Base-by-base conservation (phyloP, 345 rosid species). In the Geranium brycei region DNA sequence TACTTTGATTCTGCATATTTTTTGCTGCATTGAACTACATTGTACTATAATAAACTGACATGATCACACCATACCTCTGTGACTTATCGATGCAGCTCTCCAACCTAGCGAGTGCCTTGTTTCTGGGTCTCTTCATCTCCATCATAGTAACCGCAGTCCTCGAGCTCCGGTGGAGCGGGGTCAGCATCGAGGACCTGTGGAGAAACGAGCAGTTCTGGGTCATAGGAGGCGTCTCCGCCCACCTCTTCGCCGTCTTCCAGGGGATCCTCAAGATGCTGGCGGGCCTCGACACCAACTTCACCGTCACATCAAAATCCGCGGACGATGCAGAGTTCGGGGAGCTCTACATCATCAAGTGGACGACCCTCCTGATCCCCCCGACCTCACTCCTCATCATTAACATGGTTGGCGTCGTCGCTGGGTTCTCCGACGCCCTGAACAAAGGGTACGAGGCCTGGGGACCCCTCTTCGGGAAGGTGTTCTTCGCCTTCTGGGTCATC, bases 371-470 rank as follows among this genome's bases (percentile, higher is more conserved):
- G 69, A 89, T 93, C 68, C 91, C 97, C 5, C 97, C 97, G 0
- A 89, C 99, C n/a, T 75, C 90, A 23, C 93, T 93, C 47, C 82
- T 93, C 62, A 86, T 93, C 35, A 60, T 90, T 3, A 93, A 93
- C 71, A 71, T 92, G 51, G 99, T 89, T 51, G 99, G 99, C 4
- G 99, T 93, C 2, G 97, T 89, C n/a, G 97, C 99, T 61, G 99
- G 99, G 32, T 87, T 93, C 81, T 93, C 99, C 0, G 99, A 93
- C 64, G 99, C 99, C 23, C 68, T 93, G 18, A 93, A 93, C 85
- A 85, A 89, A 81, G 99, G 99, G 18, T 93, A 89, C 41, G 97
- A 89, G 66, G 85, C 97, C 23, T 89, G 99, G 97, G 99, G 99
- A 18, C 99, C 96, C 5, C 90, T 93, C 65, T 90, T 93, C 31